Base-by-base conservation (phyloP, 768 basidiomycete genomes). In the Mrakia blollopis region DNA sequence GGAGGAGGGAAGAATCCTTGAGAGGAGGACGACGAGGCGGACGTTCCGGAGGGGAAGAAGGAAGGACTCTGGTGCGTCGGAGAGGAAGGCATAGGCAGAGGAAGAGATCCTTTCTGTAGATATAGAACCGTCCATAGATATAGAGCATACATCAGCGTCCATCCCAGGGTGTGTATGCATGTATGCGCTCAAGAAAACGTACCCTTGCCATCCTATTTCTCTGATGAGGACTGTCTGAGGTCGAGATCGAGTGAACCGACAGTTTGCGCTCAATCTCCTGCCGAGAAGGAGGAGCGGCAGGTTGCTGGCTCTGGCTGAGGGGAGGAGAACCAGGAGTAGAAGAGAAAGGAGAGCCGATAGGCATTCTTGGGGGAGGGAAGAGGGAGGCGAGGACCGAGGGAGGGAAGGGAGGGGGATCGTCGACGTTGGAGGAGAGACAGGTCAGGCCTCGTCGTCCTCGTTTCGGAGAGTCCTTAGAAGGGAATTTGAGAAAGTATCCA, bases 261-360 rank as follows among this genome's bases (percentile, higher is more conserved):
- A 95, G 88, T 82, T 94, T 94, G 79, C 92, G 87, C 76, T 91
- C 88, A 25, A 95, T 89, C 85, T 95, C 93, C 83, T 93, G 92
- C 23, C 90, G 89, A 18, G 93, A 90, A 11, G 92, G 93, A 7
- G 92, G 91, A 21, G 90, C 84, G 25, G 81, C 85, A n/a, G 85
- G 63, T 30, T 68, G n/a, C n/a, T n/a, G n/a, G n/a, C n/a, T n/a
- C n/a, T n/a, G 65, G 21, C 47, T 14, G 57, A n/a, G 10, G 14
- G 65, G 65, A 41, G 65, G 65, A 68, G 65, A 68, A 1, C 65
- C 37, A n/a, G 65, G 39, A 6, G 23, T n/a, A 68, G 65, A 68
- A 18, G 65, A 39, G 9, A 25, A 21, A 41, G 35, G 23, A 16
- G 65, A 50, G 2, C 47, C 47, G 47, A 50, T 18, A 50, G 47